Conservation (phyloP, 306 rosid species). For the Vicia villosa region DNA sequence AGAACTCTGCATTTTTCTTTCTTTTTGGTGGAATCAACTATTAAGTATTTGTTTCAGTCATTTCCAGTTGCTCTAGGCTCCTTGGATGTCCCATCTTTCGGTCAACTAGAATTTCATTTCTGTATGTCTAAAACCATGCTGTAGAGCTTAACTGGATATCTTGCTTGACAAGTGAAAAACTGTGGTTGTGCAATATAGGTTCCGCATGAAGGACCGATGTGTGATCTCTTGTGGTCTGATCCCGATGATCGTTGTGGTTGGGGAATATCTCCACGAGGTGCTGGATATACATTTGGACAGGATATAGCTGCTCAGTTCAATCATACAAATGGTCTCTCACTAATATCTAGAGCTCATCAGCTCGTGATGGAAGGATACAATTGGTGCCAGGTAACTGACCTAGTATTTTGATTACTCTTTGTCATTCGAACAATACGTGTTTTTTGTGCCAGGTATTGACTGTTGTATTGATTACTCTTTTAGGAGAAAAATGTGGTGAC, state of each 20-base stretch:
- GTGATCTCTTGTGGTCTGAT: slow-evolving; percentile 98
- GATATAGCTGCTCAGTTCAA: slow-evolving; percentile 96
- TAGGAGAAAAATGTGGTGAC: slow-evolving; percentile 98
- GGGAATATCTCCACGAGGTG: slow-evolving; percentile 99
- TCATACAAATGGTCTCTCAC: slow-evolving; percentile 90
- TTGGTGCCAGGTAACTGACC: slow-evolving; percentile 91
- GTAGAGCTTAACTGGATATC: slow-evolving; percentile 4
- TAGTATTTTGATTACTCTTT: background rate
- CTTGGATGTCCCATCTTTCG: slow-evolving; percentile 20
- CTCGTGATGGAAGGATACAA: slow-evolving; percentile 99
- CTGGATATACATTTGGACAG: slow-evolving; percentile 98
- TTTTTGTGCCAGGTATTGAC: slow-evolving; percentile 30
- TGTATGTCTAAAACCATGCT: slow-evolving; percentile 1
- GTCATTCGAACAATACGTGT: background rate
- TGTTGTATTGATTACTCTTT: slow-evolving; percentile 35
- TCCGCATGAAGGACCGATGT: slow-evolving; percentile 99
- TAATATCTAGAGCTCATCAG: slow-evolving; percentile 98
- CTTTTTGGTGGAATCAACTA: background rate
- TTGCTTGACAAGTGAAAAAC: slow-evolving; percentile 24
- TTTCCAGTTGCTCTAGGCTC: slow-evolving; percentile 14
- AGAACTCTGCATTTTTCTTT: background rate
- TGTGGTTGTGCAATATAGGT: slow-evolving; percentile 53
- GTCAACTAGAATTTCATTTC: background rate
- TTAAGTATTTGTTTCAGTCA: slow-evolving; percentile 22
- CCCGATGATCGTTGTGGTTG: slow-evolving; percentile 99